Percentiles rank a stretch among this genome's conserved stretches.
Conservation (phyloP, 2,329 filamentous ascomycete genomes). For the Aspergillus bombycis region DNA sequence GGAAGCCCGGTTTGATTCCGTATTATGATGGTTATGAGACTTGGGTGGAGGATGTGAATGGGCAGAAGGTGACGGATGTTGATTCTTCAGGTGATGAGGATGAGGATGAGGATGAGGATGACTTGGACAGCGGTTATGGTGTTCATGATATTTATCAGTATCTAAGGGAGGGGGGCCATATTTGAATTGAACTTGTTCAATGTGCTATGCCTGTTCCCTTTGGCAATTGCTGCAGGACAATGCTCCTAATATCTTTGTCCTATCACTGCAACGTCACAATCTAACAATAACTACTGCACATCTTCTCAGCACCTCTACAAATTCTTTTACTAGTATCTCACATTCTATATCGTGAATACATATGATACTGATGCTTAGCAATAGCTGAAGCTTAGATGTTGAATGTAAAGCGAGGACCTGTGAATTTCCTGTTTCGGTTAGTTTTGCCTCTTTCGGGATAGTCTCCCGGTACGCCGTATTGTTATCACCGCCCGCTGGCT, state of each 20-base stretch:
- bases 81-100: background rate
- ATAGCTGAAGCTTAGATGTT: background rate
- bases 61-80: background rate
- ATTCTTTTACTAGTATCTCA: background rate
- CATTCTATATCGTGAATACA: background rate
- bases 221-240: background rate
- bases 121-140: background rate
- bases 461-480: conserved; percentile 6
- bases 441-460: conserved; percentile 8
- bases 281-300: background rate
- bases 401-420: background rate
- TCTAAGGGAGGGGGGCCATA: background rate
- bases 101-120: background rate
- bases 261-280: background rate
- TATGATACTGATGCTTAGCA: background rate
- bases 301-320: background rate
- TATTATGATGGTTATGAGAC: background rate
- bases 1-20: background rate
- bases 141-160: background rate
- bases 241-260: background rate
- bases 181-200: background rate
- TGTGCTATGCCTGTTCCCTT: background rate
- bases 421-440: conserved; percentile 13
- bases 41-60: background rate
- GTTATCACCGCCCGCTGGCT: conserved; percentile 3